Percentiles rank a stretch among this genome's conserved stretches.
These are phyloP conservation scores for Hypoxylon cercidicola DNA, from an alignment of 495 filamentous ascomycete genomes.

Conservation along the genomic window DNA sequence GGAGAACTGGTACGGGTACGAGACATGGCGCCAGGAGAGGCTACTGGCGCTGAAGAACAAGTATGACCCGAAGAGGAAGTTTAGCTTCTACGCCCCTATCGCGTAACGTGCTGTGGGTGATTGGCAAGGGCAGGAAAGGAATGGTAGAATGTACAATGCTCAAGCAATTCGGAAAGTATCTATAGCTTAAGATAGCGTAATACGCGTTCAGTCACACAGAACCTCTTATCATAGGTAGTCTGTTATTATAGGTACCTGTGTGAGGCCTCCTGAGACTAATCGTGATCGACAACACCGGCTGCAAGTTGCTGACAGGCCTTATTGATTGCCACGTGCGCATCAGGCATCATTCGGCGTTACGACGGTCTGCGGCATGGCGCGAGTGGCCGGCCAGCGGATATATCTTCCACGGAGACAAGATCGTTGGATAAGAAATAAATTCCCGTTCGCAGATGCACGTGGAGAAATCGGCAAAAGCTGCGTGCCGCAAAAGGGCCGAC, in stretches of 20 bases:
- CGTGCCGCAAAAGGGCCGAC: slow-evolving; percentile 24
- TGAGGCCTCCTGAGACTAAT: no score
- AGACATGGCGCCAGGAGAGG: slow-evolving; percentile 57
- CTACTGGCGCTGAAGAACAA: slow-evolving; percentile 62
- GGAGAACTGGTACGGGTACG: slow-evolving; percentile 61
- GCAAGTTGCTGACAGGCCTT: slow-evolving; percentile 64
- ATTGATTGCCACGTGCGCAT: slow-evolving; percentile 71
- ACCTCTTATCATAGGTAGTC: no score
- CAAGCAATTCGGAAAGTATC: no score
- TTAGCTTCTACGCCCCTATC: slow-evolving; percentile 65
- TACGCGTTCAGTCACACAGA: no score
- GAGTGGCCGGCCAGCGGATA: slow-evolving; percentile 1
- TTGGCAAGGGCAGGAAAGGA: no score
- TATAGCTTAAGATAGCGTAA: no score
- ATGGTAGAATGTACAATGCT: no score
- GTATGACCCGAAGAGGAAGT: slow-evolving; percentile 64
- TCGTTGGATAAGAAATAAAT: background rate
- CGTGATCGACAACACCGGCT: slow-evolving; percentile 54
- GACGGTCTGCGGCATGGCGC: slow-evolving; percentile 38
- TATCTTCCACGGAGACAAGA: background rate
- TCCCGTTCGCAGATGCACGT: slow-evolving; percentile 13
- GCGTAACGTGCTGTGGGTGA: slow-evolving; percentile 22
- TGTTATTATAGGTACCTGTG: no score
- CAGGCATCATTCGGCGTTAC: slow-evolving; percentile 34
- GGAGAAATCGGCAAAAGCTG: slow-evolving; percentile 24